Base-by-base conservation (phyloP, 2,329 filamentous ascomycete species). In the Pseudopithomyces maydicus region DNA sequence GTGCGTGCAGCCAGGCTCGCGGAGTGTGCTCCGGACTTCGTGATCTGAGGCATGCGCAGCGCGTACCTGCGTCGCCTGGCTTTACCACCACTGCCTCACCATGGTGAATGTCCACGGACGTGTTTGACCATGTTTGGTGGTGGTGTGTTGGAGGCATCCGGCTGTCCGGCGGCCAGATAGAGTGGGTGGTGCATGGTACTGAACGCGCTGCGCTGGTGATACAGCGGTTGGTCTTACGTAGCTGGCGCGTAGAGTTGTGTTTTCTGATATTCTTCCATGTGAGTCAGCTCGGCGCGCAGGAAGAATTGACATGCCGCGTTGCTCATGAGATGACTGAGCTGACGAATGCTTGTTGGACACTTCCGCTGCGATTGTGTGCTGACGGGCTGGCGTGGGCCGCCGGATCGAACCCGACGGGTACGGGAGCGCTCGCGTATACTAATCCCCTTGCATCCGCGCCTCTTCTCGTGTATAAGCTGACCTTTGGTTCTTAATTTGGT, bases 231-330 rank as follows among this genome's bases (percentile, higher is more conserved):
- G 26, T 8, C 26, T 29, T 29, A 29, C 26, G 8, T 8, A 29
- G 26, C 26, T 29, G 26, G 26, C 8, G 26, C 8, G 26, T 5
- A 8, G 26, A 8, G 8, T 29, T 29, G 26, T n/a, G n/a, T n/a
- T n/a, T n/a, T n/a, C n/a, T n/a, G n/a, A n/a, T n/a, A n/a, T n/a
- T n/a, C n/a, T n/a, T 29, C 26, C 8, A 8, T 29, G 26, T 8
- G n/a, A 29, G 26, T 29, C 26, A 29, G 32, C n/a, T 33, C 17
- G 48, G 38, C 10, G 47, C 14, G 26, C 14, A 39, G 41, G 46
- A 33, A 56, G 54, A 52, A 47, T 56, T 56, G 51, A 39, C 39
- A 56, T 56, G 54, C 47, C 39, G 22, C 26, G 36, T 32, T 41
- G 47, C n/a, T 17, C 22, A 32, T 17, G 42, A 20, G 32, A 12